These are phyloP conservation scores for Arachnomyces sp. DNA, from an alignment of 2,329 filamentous ascomycete genomes.

Conservation along the genomic window DNA sequence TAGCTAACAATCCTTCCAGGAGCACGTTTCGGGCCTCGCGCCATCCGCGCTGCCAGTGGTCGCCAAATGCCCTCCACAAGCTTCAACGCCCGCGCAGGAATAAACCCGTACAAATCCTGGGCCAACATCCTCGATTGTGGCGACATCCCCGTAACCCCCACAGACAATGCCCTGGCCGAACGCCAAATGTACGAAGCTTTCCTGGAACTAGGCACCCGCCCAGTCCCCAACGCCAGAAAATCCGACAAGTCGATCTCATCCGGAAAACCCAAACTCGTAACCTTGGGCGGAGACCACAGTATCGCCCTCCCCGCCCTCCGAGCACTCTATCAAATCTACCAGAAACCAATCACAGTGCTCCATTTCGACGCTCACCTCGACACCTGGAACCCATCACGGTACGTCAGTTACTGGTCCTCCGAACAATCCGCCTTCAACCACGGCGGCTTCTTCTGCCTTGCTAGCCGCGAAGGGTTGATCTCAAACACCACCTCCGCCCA, in stretches of 20 bases:
- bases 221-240: constrained; percentile 26
- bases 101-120: constrained; percentile 76
- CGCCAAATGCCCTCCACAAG: constrained; percentile 73
- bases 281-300: constrained; percentile 67
- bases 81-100: constrained; percentile 71
- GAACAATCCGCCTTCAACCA: constrained; percentile 74
- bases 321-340: constrained; percentile 56
- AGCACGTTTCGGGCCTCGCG: constrained; percentile 77
- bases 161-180: constrained; percentile 76
- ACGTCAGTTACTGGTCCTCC: constrained; percentile 66
- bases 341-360: constrained; percentile 58
- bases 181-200: constrained; percentile 79
- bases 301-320: constrained; percentile 62
- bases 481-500: constrained; percentile 69
- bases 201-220: constrained; percentile 54
- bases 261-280: constrained; percentile 51
- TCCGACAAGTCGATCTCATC: constrained; percentile 25
- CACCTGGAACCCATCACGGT: constrained; percentile 74
- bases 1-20: constrained; percentile 27
- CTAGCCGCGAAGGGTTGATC: constrained; percentile 71
- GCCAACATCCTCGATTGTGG: constrained; percentile 79
- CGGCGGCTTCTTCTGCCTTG: constrained; percentile 87
- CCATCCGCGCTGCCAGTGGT: constrained; percentile 75
- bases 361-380: constrained; percentile 77
- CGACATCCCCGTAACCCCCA: constrained; percentile 78